These are phyloP conservation scores for Alternaria sp. DNA, from an alignment of 2,329 filamentous ascomycete species.

Conservation along the genomic window DNA sequence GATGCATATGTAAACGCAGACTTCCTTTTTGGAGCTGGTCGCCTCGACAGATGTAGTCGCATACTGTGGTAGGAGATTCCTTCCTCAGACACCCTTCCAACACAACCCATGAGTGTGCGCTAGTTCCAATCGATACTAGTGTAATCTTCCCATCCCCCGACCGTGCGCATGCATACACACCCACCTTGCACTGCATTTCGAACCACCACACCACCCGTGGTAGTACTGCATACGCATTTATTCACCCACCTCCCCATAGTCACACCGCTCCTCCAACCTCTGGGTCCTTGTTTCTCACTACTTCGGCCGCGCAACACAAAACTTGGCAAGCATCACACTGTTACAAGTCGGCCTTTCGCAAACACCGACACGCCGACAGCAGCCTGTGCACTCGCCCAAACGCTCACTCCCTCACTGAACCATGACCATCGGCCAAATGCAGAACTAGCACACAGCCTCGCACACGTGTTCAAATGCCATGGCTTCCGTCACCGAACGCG, in stretches of 20 bases:
- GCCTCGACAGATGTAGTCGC: background rate
- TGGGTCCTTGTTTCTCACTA: background rate
- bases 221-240: background rate
- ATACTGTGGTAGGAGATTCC: background rate
- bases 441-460: background rate
- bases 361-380: constrained; percentile 18
- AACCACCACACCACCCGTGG: background rate
- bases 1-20: background rate
- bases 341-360: constrained; percentile 7
- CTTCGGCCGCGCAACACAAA: background rate
- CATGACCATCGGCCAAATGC: background rate
- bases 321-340: background rate
- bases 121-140: background rate
- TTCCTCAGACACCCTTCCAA: background rate
- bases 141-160: background rate
- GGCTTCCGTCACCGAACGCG: background rate
- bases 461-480: background rate
- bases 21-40: background rate
- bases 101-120: background rate
- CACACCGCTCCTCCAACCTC: background rate
- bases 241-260: constrained; percentile 1
- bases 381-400: background rate
- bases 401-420: background rate
- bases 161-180: background rate
- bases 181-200: background rate